Evolutionary conservation across 2,329 filamentous ascomycete genomes (phyloP), one percentile per base, ranked within the genome.

Genomic region (Fragosphaeria purpurea): DNA sequence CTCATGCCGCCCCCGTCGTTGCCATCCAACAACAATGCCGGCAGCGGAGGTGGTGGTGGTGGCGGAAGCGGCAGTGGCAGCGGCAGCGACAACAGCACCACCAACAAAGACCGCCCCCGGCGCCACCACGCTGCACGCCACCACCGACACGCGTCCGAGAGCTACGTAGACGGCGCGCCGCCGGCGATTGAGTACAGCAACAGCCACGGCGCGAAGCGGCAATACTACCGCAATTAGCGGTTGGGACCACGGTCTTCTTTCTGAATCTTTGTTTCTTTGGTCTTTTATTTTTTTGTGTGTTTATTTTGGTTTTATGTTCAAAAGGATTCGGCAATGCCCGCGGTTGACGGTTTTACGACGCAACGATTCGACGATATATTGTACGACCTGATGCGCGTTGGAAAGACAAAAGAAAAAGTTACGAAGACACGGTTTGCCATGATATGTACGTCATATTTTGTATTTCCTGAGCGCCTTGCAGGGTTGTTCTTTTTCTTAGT

Each of bases 21-120:
- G 22, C 22, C 22, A 22, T 22, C 22, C 22, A 22, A 22, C 22
- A 22, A 22, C 22, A 22, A 51, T 12, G 45, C 47, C 13, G 22
- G 41, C 22, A 22, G 22, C 22, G 22, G 22, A 2, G 22, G 22
- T 3, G 22, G 22, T 22, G 22, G 22, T 22, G 22, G 22, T 22
- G 22, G 22, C 22, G 22, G 22, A 47, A 50, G 61, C 41, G 58
- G 58, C 42, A 51, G 57, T 35, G 61, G 61, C 35, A 51, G 61
- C 33, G 65, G 66, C 47, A 59, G 62, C 6, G 66, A 68, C 30
- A 44, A n/a, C 44, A 44, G 12, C 39, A 22, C 11, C 44, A 39
- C 6, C 44, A 43, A 33, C 30, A 33, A 44, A 13, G 50, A 44
- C 1, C 47, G 37, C 4, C 47, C 22, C 22, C 22, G 22, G 22